Evolutionary conservation across 2,329 filamentous ascomycete species (phyloP), one percentile per base, ranked within the genome.

Genomic region (Fusarium sulawesiense): DNA sequence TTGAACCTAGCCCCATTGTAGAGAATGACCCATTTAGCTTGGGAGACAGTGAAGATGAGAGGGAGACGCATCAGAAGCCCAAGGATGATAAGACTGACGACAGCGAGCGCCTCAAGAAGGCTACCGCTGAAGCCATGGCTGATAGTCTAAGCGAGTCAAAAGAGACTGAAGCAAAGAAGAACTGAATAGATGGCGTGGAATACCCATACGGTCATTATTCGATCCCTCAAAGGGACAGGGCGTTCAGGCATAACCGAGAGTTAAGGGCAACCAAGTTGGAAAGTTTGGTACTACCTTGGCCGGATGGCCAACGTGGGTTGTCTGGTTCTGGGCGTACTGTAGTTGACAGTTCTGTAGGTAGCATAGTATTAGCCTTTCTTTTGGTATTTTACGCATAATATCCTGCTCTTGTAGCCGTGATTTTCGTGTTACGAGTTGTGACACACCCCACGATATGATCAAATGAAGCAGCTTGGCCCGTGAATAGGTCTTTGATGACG

Each of bases 1-100:
- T 98, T 16, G 70, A 97, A 51, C 93, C 94, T 2, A 91, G 88
- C 68, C 94, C 95, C 16, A 92, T 97, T 66, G 86, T 88, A 14
- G 94, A 98, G 73, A 95, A 97, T 75, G 96, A 99, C 77, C 96
- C 96, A 0, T 99, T 99, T 82, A 98, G 94, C 76, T 86, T 99
- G 16, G 96, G 96, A 7, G 95, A 98, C 74, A 97, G 93, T 76
- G 95, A 98, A 73, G 94, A 97, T 72, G 96, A 99, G 80, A 96
- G 94, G 81, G 86, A 81, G 56, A 79, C 80, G 59, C 85, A 86
- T 74, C 80, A 83, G 75, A 85, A 87, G 75, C 85, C 90, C 63
- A 86, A 86, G 76, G 83, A 85, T 29, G 78, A 78, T 70, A 88
- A 86, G 74, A 76, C 83, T 70, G 86, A 89, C 56, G 87, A 91